Evolutionary conservation across 2,329 filamentous ascomycete genomes (phyloP).

Genomic region (Alternaria angustiovoidea): DNA sequence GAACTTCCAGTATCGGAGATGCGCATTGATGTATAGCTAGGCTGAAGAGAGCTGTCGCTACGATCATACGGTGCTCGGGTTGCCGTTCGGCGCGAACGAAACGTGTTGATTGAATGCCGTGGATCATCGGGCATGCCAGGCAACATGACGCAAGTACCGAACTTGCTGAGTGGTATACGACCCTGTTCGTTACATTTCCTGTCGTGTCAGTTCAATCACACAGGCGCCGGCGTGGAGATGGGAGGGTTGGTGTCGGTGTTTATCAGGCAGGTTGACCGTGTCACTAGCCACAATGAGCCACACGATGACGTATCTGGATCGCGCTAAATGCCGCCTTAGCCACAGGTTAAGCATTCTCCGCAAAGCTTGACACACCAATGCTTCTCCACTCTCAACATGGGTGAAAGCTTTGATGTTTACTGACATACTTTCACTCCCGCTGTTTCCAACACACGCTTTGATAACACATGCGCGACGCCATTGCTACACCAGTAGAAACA

Average conservation of each 20-base stretch:
- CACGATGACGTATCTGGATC: constrained; percentile 1
- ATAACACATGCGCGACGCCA: too few relatives aligned
- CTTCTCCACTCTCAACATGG: neutral
- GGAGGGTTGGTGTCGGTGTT: neutral
- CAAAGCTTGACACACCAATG: constrained; percentile 7
- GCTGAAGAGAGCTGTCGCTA: neutral
- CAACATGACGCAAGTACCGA: too few relatives aligned
- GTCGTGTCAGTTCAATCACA: neutral
- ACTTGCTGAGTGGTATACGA: too few relatives aligned
- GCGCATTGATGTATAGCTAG: neutral
- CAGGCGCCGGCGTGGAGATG: neutral
- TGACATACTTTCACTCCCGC: neutral
- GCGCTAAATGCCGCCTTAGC: neutral
- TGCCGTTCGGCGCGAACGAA: too few relatives aligned
- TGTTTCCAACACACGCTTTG: too few relatives aligned
- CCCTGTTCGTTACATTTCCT: neutral
- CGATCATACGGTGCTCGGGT: too few relatives aligned
- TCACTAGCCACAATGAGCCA: constrained; percentile 2
- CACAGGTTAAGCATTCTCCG: constrained; percentile 8
- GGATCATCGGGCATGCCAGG: too few relatives aligned
- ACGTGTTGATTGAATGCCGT: too few relatives aligned
- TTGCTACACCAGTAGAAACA: too few relatives aligned
- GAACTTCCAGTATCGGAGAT: neutral
- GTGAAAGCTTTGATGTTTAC: neutral
- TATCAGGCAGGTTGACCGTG: neutral